Evolutionary conservation across 345 rosid species (phyloP), one percentile per base, ranked within the genome.

Genomic region (Salix udensis): DNA sequence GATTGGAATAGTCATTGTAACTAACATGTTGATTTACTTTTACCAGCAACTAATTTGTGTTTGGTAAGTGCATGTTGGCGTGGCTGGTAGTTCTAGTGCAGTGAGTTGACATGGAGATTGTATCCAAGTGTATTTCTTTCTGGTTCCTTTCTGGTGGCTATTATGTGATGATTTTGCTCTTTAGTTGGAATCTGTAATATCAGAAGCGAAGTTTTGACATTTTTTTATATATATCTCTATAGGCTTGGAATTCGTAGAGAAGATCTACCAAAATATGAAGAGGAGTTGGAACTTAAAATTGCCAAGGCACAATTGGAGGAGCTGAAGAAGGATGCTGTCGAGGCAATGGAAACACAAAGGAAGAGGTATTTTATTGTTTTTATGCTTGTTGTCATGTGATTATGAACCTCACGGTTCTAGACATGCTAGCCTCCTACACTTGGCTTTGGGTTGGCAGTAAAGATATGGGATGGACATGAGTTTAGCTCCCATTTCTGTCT

Each of bases 331-430:
- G 94, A 92, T 73, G 97, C 97, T 58, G 50, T 89, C 68, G 99
- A 96, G 81, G 97, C 93, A 30, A 94, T 96, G 98, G 97, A 92
- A 82, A 83, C 98, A 69, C 98, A 94, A 83, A 88, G 85, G 89
- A 96, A 96, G 87, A 87, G 91, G 99, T 94, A 81, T 67, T 71
- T 46, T 52, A 12, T 71, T 65, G 40, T 12, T 15, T 28, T 14
- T 21, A 2, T 74, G 34, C 13, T 71, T 28, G 16, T 42, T 42
- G 12, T 52, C 50, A 76, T 73, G 53, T 19, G 52, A 11, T 7
- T 18, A 0, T 48, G 36, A 65, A 31, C 21, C 65, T 34, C 11
- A 2, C 37, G 31, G 42, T 28, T 58, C 28, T 44, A 7, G 30
- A 16, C 7, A 2, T 30, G 34, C 6, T 21, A 39, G 65, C 58